Evolutionary conservation across 2,329 filamentous ascomycete species (phyloP), one percentile per base, ranked within the genome.

Genomic region (Cladosporium sp.): DNA sequence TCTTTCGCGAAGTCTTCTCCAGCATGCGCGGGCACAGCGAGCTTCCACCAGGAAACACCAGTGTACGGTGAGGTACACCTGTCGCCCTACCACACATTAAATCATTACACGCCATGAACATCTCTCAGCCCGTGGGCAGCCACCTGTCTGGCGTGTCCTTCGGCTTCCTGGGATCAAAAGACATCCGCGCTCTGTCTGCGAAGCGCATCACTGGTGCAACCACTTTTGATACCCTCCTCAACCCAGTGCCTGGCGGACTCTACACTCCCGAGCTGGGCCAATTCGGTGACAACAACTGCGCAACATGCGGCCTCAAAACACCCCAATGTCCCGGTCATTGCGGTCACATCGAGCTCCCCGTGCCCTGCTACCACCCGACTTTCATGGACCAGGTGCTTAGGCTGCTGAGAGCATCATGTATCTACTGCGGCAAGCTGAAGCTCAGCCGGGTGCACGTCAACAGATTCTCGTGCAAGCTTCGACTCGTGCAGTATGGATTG

Each of bases 281-380:
- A 55, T 96, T 91, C 83, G 86, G 89, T 50, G 91, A 96, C 70
- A 84, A 89, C 73, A 80, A 86, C 71, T 99, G 94, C 78, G 83
- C 91, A 67, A 99, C 94, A 73, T 99, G 94, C 77, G 90, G 93
- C 66, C 82, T 96, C 65, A 89, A 87, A 69, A 87, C 87, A 62
- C 70, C 84, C 84, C 69, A 72, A 67, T 99, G 95, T 73, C 91
- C 93, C 6, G 95, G 95, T 59, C 95, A 99, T 78, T 84, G 89
- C 60, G 95, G 94, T 55, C 94, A 99, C 72, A 96, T 99, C 73
- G 91, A 97, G 68, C 86, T 99, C 12, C 92, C 94, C 14, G 88
- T 92, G 12, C 90, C 90, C 49, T 90, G 97, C 55, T 99, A 97
- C 73, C 93, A 99, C 74, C 90, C 93, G n/a, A 89, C 92, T 1